Evolutionary conservation across 345 rosid species (phyloP).

Genomic region (Pistacia atlantica): DNA sequence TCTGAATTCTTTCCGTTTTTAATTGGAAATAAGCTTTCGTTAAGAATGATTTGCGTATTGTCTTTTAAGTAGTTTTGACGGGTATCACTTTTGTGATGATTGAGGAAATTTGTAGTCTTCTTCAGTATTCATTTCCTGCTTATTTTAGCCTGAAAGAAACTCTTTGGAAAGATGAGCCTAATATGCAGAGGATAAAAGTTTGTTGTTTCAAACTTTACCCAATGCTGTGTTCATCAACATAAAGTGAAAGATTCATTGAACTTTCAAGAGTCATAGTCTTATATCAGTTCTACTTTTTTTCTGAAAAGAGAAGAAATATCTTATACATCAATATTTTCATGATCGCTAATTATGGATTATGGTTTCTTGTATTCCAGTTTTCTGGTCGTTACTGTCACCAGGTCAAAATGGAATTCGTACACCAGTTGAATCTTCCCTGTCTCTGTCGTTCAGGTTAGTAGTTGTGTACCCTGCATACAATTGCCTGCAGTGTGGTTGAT

Average conservation of each 20-base stretch:
- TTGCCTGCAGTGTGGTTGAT: background rate
- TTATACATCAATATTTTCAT: background rate
- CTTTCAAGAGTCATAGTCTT: background rate
- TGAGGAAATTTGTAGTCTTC: slow-evolving; percentile 1
- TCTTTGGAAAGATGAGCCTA: slow-evolving; percentile 4
- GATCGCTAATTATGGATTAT: slow-evolving; percentile 10
- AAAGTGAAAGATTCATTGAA: background rate
- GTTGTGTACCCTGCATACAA: background rate
- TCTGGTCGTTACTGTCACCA: slow-evolving; percentile 83
- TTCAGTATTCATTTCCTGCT: background rate
- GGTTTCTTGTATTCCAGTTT: slow-evolving; percentile 45
- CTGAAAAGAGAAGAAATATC: background rate
- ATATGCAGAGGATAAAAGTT: background rate
- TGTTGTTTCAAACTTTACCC: background rate
- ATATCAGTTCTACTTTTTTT: background rate
- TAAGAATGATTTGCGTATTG: background rate
- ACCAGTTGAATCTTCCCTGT: slow-evolving; percentile 74
- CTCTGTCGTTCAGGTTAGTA: slow-evolving; percentile 79
- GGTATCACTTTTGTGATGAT: background rate
- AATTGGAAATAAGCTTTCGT: background rate
- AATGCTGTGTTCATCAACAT: slow-evolving; percentile 1
- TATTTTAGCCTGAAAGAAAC: slow-evolving; percentile 9
- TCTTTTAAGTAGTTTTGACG: background rate
- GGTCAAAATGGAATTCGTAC: slow-evolving; percentile 49
- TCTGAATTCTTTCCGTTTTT: background rate